Base-by-base conservation (phyloP, 495 filamentous ascomycete genomes). In the Chaetomium cochliodes region DNA sequence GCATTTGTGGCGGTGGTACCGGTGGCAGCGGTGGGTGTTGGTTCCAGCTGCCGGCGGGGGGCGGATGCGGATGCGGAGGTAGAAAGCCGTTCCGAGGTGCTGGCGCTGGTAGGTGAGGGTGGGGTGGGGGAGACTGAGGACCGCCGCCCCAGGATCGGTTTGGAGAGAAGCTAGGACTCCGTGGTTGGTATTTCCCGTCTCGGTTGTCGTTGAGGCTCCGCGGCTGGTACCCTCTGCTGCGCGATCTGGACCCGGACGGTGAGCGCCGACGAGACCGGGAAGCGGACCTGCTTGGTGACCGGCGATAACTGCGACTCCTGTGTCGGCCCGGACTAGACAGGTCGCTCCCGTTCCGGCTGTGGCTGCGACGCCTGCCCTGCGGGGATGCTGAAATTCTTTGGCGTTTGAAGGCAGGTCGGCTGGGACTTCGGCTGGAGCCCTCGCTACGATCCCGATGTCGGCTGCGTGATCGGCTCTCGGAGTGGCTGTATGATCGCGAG, bases 221-320 rank as follows among this genome's bases (percentile, higher is more conserved):
- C 62, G 54, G 73, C 59, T 65, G 66, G 58, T 64, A 70, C 54
- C 52, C 70, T 63, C 62, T 69, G 54, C 66, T 73, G 64, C 69
- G 74, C 41, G 68, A 76, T 60, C 67, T 71, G 55, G 62, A 77
- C 65, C 61, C 69, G 68, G 70, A 82, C 64, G 81, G 84, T 42
- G 86, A 84, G 50, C 72, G 77, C 28, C 82, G 82, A 15, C 74
- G 74, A 0, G 81, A 81, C 46, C 69, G 74, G 20, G 76, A 77
- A 26, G 70, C 70, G 13, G 75, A 77, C 26, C 65, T 66, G 30
- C 67, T 73, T 33, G 67, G 73, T 23, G 77, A 77, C 33, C 70
- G 64, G n/a, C 52, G 64, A 23, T 65, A 61, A 52, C 64, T 68
- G 12, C 28, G 67, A 9, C 53, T 60, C 11, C 58, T 28, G 56